Evolutionary conservation across 352 stramenopile genomes (phyloP), one percentile per base, ranked within the genome.

Genomic region (Pythium guiyangense): DNA sequence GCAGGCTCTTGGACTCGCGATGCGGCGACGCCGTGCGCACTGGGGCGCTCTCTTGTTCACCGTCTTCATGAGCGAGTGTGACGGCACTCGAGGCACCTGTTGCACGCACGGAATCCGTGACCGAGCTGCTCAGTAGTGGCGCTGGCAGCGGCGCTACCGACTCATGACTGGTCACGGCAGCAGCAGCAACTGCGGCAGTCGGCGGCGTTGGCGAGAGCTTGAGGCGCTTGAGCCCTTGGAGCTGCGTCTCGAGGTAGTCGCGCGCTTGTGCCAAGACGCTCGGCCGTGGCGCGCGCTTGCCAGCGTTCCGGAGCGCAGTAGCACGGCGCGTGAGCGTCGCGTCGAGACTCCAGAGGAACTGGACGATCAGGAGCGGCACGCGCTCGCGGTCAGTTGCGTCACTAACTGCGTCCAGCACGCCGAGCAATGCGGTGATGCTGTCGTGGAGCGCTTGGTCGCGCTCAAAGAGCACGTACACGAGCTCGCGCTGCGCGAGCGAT

Each of bases 401-500:
- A 17, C 8, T 20, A 11, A 51, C 42, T 5, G 17, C 26, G 25
- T 56, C 39, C 3, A 62, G 29, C 29, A 63, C 31, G 18, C 39
- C 31, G n/a, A 71, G 43, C 20, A 74, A 22, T 2, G 31, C 29
- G 17, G 18, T n/a, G 43, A 88, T 73, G 42, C 76, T 83, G 20
- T 50, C 57, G 45, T 82, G 62, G 1, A 89, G 62, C 40, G 76
- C 62, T 40, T 67, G 40, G 40, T 76, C 67, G 29, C 69, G 54
- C 25, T 83, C 72, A 47, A 89, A 82, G 14, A 86, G 61, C 54
- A 86, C 76, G 39, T 90, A 90, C 22, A 84, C 67, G 34, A 92
- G 50, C 2, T 77, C 59, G 2, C 79, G 71, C 10, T 61, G 52
- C 29, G 64, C 49, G 6, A 89, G 60, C 4, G 82, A 88, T 10